A percentile compares a stretch with the other conserved stretches of the same genome.
Conservation (phyloP, 2,329 filamentous ascomycete genomes). For the Colletotrichum limetticola region DNA sequence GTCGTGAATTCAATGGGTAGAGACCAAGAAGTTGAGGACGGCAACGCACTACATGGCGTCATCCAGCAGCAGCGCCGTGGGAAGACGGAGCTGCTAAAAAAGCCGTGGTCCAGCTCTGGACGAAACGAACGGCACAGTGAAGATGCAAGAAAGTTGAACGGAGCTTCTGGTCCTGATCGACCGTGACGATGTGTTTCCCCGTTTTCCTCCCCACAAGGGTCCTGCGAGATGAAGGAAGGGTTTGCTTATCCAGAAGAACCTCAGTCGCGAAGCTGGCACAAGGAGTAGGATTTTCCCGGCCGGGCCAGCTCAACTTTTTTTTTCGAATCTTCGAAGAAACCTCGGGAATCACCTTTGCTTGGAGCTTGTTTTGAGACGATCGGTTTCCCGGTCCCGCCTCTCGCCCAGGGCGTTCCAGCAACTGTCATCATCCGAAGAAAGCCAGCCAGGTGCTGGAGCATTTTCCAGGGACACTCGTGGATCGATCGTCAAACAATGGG, state of each 20-base stretch:
- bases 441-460: constrained; percentile 2
- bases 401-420: constrained; percentile 6
- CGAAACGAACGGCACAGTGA: not conserved
- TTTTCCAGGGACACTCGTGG: constrained; percentile 20
- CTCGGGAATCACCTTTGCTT: not conserved
- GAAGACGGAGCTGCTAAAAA: constrained; percentile 15
- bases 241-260: not conserved
- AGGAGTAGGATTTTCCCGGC: not conserved
- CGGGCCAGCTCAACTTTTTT: too few relatives aligned
- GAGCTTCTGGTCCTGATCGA: constrained; percentile 24
- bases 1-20: not conserved
- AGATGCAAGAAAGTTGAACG: not conserved
- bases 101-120: constrained; percentile 9
- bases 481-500: constrained; percentile 25
- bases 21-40: not conserved
- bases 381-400: not conserved
- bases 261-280: not conserved
- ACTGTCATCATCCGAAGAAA: constrained; percentile 19
- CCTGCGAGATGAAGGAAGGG: not conserved
- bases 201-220: constrained; percentile 24
- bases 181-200: constrained; percentile 21
- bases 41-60: constrained; percentile 25
- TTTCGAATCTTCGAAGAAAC: not conserved
- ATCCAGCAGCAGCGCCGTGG: constrained; percentile 9
- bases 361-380: not conserved